Conservation (phyloP, 495 filamentous ascomycete genomes). For the Eremomyces bilateralis region DNA sequence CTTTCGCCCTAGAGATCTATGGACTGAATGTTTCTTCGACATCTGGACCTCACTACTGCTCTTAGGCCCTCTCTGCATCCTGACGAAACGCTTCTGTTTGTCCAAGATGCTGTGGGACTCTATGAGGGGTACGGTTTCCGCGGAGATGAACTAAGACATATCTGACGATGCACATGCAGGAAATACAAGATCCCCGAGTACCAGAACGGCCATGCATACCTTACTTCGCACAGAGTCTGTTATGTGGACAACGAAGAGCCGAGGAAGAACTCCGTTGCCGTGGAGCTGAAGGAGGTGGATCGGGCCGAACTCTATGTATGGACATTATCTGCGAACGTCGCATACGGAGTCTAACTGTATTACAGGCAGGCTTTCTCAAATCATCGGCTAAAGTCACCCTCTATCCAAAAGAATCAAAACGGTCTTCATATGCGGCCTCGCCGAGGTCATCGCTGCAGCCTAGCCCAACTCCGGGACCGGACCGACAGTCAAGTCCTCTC, state of each 20-base stretch:
- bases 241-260: constrained; percentile 86
- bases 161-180: constrained; percentile 24
- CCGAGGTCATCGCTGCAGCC: no score
- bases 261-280: constrained; percentile 59
- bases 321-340: neutral
- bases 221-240: constrained; percentile 85
- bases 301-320: constrained; percentile 72
- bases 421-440: constrained; percentile 26
- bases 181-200: constrained; percentile 90
- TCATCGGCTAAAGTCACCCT: constrained; percentile 87
- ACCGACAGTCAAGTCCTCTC: no score
- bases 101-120: constrained; percentile 89
- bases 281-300: constrained; percentile 82
- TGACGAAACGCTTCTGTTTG: constrained; percentile 80
- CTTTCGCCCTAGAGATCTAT: no score
- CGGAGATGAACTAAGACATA: neutral
- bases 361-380: constrained; percentile 76
- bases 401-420: constrained; percentile 50
- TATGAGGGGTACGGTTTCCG: constrained; percentile 67
- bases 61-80: constrained; percentile 74
- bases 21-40: constrained; percentile 94
- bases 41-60: constrained; percentile 83
- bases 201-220: constrained; percentile 87
- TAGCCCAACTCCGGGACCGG: no score
- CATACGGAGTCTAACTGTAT: constrained; percentile 5